Conservation (phyloP, 2,329 filamentous ascomycete species). For the Chaetothyriales sp. region DNA sequence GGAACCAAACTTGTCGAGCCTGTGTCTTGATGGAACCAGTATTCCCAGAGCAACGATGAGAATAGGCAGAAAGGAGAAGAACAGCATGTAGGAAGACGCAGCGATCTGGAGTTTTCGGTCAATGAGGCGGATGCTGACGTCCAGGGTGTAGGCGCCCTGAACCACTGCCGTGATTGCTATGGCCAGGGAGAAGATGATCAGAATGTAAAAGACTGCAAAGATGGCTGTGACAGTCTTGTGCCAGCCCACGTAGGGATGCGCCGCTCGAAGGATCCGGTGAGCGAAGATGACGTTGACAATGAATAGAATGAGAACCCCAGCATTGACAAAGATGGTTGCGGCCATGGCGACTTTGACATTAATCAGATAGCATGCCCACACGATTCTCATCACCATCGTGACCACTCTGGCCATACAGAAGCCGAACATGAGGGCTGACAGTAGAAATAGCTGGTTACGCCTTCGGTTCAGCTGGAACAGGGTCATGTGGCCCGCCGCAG, state of each 20-base stretch:
- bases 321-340: constrained; percentile 54
- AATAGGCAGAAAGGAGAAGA: constrained; percentile 53
- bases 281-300: constrained; percentile 63
- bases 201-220: constrained; percentile 45
- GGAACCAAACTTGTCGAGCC: constrained; percentile 47
- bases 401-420: constrained; percentile 37
- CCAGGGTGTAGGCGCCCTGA: constrained; percentile 52
- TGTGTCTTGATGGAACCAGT: constrained; percentile 30
- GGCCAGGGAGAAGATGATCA: constrained; percentile 45
- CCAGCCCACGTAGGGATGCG: constrained; percentile 60
- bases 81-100: constrained; percentile 44
- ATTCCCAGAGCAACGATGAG: constrained; percentile 37
- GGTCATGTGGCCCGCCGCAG: constrained; percentile 30
- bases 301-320: constrained; percentile 61
- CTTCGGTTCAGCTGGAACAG: constrained; percentile 30
- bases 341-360: constrained; percentile 39
- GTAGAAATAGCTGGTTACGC: constrained; percentile 34
- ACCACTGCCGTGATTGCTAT: constrained; percentile 52
- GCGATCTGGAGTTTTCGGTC: constrained; percentile 52
- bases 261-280: constrained; percentile 58
- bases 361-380: constrained; percentile 35
- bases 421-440: constrained; percentile 30
- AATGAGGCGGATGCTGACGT: constrained; percentile 32
- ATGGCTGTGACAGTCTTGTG: constrained; percentile 33
- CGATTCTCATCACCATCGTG: constrained; percentile 37